Evolutionary conservation across 225 moss, liverwort and hornwort species (phyloP), one percentile per base, ranked within the genome.

Genomic region (Climacium dendroides): DNA sequence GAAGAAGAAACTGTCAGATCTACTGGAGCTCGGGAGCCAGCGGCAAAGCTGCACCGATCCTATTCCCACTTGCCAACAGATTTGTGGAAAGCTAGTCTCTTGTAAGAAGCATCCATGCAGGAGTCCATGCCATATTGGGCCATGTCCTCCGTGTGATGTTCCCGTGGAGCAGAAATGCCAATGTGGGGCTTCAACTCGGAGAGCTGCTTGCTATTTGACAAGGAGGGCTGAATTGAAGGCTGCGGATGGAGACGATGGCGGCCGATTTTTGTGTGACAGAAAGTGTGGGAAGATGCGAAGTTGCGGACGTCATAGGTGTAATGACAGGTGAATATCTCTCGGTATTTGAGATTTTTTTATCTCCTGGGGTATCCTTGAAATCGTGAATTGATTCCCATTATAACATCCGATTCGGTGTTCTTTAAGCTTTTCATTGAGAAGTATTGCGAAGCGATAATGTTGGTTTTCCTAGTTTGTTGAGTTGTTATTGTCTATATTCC

Each of bases 231-330:
- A 89, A 77, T 30, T 79, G 58, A 85, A 82, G 43, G 32, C 83
- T 67, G 79, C 60, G 53, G 88, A 91, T 81, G 92, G 71, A 52
- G 87, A 85, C 35, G 89, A 87, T 39, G 91, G n/a, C 30, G 94
- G 89, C 13, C 90, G 93, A 35, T 99, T 97, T 79, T 89, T 96
- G 37, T 99, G 98, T 76, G 98, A 99, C 83, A 95, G 94, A 85
- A 95, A 97, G 79, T 99, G 98, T 84, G 97, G 96, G 67, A 91
- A 90, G 90, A 96, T 95, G 94, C 95, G 96, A 79, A 94, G 87
- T 74, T 99, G 98, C 85, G 98, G 98, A 45, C 93, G 96, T 83
- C 98, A 99, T 90, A 87, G 96, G 70, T 99, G 98, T 89, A 97
- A 95, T 84, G 95, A 93, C 60, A 95, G 95, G 93, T 99, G 74